Evolutionary conservation across 2,329 filamentous ascomycete genomes (phyloP).

Genomic region (Emergomyces orientalis): DNA sequence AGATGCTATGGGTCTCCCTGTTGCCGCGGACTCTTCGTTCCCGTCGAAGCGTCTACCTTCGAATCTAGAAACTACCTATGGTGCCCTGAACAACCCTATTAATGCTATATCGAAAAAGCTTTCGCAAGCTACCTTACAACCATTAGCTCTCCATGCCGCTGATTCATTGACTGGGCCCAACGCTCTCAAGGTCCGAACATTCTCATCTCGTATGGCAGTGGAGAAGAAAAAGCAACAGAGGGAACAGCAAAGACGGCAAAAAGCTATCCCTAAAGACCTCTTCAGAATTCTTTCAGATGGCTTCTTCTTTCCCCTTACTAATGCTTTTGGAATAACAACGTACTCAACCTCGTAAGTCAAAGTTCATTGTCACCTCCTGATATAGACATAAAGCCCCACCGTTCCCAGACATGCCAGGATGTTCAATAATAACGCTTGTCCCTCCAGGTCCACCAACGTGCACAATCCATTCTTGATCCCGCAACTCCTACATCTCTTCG

Average conservation of each 20-base stretch:
- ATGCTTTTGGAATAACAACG: conserved; percentile 61
- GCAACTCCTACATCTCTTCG: conserved; percentile 64
- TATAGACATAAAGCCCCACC: neutral
- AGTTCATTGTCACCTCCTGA: neutral
- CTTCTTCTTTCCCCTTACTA: conserved; percentile 82
- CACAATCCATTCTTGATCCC: conserved; percentile 61
- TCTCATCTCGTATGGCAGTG: conserved; percentile 66
- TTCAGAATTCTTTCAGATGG: conserved; percentile 62
- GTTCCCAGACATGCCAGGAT: neutral
- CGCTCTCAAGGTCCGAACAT: conserved; percentile 78
- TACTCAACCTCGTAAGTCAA: conserved; percentile 42
- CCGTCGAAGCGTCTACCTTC: conserved; percentile 71
- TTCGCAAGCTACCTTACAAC: conserved; percentile 64
- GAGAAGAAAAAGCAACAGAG: conserved; percentile 45
- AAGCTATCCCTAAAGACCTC: conserved; percentile 62
- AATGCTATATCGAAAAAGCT: conserved; percentile 59
- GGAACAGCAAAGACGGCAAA: conserved; percentile 40
- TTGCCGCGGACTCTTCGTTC: conserved; percentile 47
- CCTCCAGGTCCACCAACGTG: conserved; percentile 16
- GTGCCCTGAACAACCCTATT: conserved; percentile 45
- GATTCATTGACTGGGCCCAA: conserved; percentile 72
- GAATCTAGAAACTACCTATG: conserved; percentile 63
- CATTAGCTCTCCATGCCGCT: conserved; percentile 71
- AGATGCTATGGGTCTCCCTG: conserved; percentile 25
- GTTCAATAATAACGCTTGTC: neutral